Percentiles rank a stretch among this genome's conserved stretches.
Evolutionary conservation across 441 rosid genomes (phyloP).

Genomic region (Bocquillonia castaneifolia): DNA sequence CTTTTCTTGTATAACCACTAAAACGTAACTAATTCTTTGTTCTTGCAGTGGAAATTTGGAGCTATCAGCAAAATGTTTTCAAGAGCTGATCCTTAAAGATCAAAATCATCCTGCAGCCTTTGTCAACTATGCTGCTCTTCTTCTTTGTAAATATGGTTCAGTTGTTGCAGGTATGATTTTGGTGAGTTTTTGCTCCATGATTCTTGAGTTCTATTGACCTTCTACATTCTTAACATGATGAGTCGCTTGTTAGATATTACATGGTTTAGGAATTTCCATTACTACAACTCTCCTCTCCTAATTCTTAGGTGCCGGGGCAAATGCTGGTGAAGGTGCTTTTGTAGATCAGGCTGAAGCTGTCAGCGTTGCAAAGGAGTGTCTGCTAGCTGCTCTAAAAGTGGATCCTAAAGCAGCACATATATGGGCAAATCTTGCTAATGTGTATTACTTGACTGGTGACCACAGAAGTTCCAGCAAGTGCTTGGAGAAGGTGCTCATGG

Average conservation of each 20-base stretch:
- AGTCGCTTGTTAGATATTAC: constrained; percentile 1
- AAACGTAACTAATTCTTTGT: constrained; percentile 9
- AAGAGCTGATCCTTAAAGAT: constrained; percentile 77
- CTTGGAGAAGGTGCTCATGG: constrained; percentile 95
- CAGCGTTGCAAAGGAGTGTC: constrained; percentile 77
- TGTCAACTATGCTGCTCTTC: constrained; percentile 70
- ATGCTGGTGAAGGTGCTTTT: constrained; percentile 54
- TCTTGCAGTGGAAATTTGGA: constrained; percentile 69
- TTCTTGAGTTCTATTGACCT: constrained; percentile 7
- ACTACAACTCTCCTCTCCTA: constrained; percentile 12
- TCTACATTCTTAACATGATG: background rate
- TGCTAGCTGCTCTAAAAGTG: constrained; percentile 63
- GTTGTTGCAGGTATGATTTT: constrained; percentile 59
- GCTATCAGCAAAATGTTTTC: constrained; percentile 76
- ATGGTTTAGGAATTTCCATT: background rate
- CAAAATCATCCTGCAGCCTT: constrained; percentile 89
- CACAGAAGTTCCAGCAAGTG: constrained; percentile 84
- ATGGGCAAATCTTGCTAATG: constrained; percentile 87
- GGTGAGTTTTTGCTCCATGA: constrained; percentile 10
- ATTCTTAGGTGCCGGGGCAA: constrained; percentile 79
- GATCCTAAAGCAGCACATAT: constrained; percentile 83
- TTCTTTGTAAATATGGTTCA: constrained; percentile 72
- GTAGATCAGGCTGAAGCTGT: constrained; percentile 51
- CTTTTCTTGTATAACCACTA: constrained; percentile 4
- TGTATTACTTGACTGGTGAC: constrained; percentile 66